Percentiles rank a stretch among this genome's conserved stretches.
Evolutionary conservation across 805 yeast species (phyloP).

Genomic region (Lipomyces spencermartinsiae): DNA sequence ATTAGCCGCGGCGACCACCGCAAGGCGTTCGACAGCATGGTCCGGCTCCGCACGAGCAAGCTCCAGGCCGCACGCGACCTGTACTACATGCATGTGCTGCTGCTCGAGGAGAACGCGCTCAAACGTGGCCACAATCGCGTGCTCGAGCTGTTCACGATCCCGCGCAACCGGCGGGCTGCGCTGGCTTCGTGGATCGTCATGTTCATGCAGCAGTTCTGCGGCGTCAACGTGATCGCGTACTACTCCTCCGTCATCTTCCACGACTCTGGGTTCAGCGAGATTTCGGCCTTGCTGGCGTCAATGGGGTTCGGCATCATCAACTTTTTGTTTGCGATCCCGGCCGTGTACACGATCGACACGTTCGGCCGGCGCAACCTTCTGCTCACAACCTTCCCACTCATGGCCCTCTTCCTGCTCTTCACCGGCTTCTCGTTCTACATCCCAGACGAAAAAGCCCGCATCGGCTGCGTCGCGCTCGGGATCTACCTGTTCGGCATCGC

Average conservation of each 20-base stretch:
- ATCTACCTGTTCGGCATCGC: conserved; percentile 74
- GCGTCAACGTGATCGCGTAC: conserved; percentile 86
- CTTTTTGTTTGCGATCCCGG: conserved; percentile 82
- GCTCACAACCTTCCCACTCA: conserved; percentile 63
- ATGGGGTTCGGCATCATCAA: conserved; percentile 87
- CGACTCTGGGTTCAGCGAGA: conserved; percentile 66
- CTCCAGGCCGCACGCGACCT: conserved; percentile 70
- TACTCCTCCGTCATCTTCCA: conserved; percentile 79
- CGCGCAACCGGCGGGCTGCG: conserved; percentile 85
- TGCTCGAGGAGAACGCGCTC: conserved; percentile 52
- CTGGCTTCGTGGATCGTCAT: conserved; percentile 81
- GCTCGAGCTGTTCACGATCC: conserved; percentile 59
- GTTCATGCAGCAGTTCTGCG: conserved; percentile 92
- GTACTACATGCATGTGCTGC: conserved; percentile 61
- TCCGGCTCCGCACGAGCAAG: conserved; percentile 53
- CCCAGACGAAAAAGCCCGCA: conserved; percentile 54
- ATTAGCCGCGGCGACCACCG: conserved; percentile 57
- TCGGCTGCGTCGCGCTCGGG: conserved; percentile 74
- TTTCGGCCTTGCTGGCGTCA: conserved; percentile 74
- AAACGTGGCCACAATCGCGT: conserved; percentile 48
- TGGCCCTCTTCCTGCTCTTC: conserved; percentile 60
- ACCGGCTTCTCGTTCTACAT: conserved; percentile 73
- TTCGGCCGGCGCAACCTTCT: conserved; percentile 73
- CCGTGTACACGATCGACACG: conserved; percentile 76
- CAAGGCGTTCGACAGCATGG: conserved; percentile 59